Evolutionary conservation across 2,329 filamentous ascomycete genomes (phyloP).

Genomic region (Ascochyta koolunga): DNA sequence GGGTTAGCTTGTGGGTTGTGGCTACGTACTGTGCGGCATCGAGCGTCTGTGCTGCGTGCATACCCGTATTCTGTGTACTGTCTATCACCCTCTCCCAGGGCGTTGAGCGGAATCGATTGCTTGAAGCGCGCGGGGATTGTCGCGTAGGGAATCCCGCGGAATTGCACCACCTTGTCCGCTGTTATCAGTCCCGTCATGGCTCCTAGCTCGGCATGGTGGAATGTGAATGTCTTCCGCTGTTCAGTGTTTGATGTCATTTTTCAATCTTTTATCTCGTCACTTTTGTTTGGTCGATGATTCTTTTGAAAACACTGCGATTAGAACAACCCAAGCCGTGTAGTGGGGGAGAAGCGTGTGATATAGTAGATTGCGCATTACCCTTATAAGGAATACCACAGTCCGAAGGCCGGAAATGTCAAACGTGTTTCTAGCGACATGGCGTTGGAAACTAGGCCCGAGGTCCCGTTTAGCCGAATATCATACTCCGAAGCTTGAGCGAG

Average conservation of each 20-base stretch:
- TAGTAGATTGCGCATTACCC: too few species aligned
- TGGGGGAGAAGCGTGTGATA: too few species aligned
- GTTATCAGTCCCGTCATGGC: conserved; percentile 24
- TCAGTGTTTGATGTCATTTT: not conserved
- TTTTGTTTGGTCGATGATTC: too few species aligned
- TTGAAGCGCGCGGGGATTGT: conserved; percentile 31
- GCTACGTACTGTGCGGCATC: too few species aligned
- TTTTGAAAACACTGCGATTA: too few species aligned
- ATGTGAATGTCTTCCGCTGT: conserved; percentile 16
- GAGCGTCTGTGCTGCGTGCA: not conserved
- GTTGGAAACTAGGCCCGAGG: not conserved
- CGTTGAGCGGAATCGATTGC: conserved; percentile 19
- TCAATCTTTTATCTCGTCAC: too few species aligned
- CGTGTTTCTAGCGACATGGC: not conserved
- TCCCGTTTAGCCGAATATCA: not conserved
- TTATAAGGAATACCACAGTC: too few species aligned
- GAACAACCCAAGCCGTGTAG: too few species aligned
- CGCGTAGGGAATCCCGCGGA: conserved; percentile 32
- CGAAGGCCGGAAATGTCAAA: not conserved
- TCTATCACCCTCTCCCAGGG: conserved; percentile 1
- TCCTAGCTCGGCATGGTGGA: conserved; percentile 25
- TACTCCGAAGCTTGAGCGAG: not conserved
- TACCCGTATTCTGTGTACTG: conserved; percentile 31
- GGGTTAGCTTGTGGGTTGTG: too few species aligned
- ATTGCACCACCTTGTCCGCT: conserved; percentile 33